Evolutionary conservation across 805 yeast species (phyloP), one percentile per base, ranked within the genome.

Genomic region (Wickerhamomyces canadensis): DNA sequence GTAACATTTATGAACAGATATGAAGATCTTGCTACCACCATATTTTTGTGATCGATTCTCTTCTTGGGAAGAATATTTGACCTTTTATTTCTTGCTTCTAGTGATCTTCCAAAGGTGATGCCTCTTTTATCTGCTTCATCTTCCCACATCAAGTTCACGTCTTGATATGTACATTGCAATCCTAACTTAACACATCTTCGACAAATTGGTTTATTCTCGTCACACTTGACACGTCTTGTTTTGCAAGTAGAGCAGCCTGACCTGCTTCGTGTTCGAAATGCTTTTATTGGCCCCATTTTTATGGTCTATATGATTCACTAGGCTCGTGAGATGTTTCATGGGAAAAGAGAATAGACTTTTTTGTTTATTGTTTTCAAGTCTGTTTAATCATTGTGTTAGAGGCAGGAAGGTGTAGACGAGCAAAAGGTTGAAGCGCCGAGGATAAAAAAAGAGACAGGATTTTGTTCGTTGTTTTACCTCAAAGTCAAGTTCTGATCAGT

Each of bases 181-280:
- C 44, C 40, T 24, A 57, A 38, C 33, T 59, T 47, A 6, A 13
- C n/a, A 38, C 69, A 64, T 13, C 55, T 49, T 5, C 13, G 18
- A 37, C 70, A 65, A 6, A 26, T 36, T 2, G 69, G 69, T 15
- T 54, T 62, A 1, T 46, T 28, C 44, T 65, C 60, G 34, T 58
- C 62, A 43, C 78, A 73, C 50, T 72, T 72, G 43, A 73, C 76
- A 33, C 74, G 56, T 34, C 79, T 56, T 36, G 58, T 58, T 48
- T 71, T 71, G 54, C 78, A 73, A 23, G 70, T 68, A 16, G 65
- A 58, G 43, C 78, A 73, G 6, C 78, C 78, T 9, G 58, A 67
- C 55, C 54, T 58, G 43, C 58, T 67, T 53, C 57, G 57, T 44
- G 49, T 13, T 8, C 41, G 36, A 33, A 44, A 47, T 12, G 45